Evolutionary conservation across 1,284 basidiomycete species (phyloP), one percentile per base, ranked within the genome.

Genomic region (Nidula niveotomentosa): DNA sequence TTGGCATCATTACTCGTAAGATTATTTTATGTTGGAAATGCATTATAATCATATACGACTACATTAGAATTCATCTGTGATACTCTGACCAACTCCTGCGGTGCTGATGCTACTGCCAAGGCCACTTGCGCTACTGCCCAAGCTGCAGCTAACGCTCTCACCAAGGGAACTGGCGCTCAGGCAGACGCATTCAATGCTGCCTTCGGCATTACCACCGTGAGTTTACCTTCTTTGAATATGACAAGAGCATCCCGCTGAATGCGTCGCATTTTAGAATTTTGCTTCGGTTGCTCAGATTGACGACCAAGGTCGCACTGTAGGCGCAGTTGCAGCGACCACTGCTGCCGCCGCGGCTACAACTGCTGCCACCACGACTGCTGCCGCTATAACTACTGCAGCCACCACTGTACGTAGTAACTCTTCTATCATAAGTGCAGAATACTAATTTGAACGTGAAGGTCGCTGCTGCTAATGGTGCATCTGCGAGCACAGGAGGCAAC

Each of bases 151-250:
- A 62, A 69, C 56, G 68, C 75, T 43, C 69, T 65, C 33, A 56
- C 78, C 2, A 65, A 70, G 1, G 75, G 76, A 63, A 78, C 76
- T 41, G 83, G 84, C 56, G 77, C 69, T 15, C 79, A 81, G 60
- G 83, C 83, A 18, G 83, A 86, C 65, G 75, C 74, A 2, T 85
- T 84, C 75, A 85, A 85, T 67, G 75, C 73, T 18, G 78, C 68
- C 33, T 84, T 84, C 59, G 80, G 79, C 17, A 77, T 81, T 58
- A 65, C 51, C 1, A 79, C 73, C 12, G 74, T 76, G 50, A 51
- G 71, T 64, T 45, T 6, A 48, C 6, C 3, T 12, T 23, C 3
- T 3, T 23, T 52, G 45, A n/a, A n/a, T 15, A 12, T 37, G n/a
- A 17, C 17, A 3, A 44, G 47, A 35, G 13, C 5, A 48, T 8